These are phyloP conservation scores for Rhodotorula glutinis DNA, from an alignment of 1,284 basidiomycete species.

Conservation along the genomic window DNA sequence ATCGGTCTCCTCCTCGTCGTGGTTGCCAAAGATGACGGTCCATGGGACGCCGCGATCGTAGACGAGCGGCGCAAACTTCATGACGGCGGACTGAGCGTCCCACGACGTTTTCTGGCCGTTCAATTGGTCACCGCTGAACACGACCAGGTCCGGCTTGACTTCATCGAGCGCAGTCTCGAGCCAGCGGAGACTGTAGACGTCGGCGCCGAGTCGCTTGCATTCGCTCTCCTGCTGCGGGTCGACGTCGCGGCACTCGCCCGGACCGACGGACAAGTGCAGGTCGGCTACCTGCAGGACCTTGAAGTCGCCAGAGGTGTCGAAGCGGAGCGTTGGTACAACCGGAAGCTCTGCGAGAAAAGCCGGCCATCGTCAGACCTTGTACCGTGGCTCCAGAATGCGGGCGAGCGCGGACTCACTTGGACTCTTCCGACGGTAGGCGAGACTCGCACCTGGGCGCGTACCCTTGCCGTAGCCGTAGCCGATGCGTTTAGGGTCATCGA, in stretches of 20 bases:
- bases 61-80: slow-evolving; percentile 77
- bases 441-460: slow-evolving; percentile 12
- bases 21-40: slow-evolving; percentile 86
- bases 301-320: slow-evolving; percentile 75
- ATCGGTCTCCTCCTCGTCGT: slow-evolving; percentile 71
- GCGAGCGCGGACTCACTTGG: background rate
- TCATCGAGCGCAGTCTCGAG: slow-evolving; percentile 67
- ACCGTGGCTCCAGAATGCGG: background rate
- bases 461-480: slow-evolving; percentile 21
- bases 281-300: slow-evolving; percentile 88
- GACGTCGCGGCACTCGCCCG: slow-evolving; percentile 42
- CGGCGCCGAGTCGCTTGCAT: slow-evolving; percentile 46
- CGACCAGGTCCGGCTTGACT: slow-evolving; percentile 84
- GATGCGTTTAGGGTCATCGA: slow-evolving; percentile 41
- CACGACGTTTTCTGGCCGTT: slow-evolving; percentile 72
- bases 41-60: slow-evolving; percentile 76
- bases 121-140: slow-evolving; percentile 52
- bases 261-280: slow-evolving; percentile 61
- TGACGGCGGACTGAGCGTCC: slow-evolving; percentile 77
- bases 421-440: slow-evolving; percentile 29
- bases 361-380: background rate
- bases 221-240: slow-evolving; percentile 23
- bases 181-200: slow-evolving; percentile 68
- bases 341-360: slow-evolving; percentile 51
- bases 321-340: slow-evolving; percentile 66